These are phyloP conservation scores for Marasmius fiardii DNA, from an alignment of 1,284 basidiomycete species.

Conservation along the genomic window DNA sequence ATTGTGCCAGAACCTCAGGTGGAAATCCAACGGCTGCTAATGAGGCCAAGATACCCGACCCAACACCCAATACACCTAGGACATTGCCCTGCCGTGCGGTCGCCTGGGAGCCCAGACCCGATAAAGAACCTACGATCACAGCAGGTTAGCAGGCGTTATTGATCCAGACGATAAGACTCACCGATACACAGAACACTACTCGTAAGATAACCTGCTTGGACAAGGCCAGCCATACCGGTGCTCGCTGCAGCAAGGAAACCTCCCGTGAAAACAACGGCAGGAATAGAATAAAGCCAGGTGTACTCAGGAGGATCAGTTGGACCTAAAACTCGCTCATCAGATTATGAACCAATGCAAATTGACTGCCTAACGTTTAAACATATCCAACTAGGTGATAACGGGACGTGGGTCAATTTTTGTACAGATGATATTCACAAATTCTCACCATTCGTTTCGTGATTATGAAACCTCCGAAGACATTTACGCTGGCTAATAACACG, in stretches of 20 bases:
- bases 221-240: conserved; percentile 80
- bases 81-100: conserved; percentile 81
- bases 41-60: conserved; percentile 76
- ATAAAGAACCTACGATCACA: conserved; percentile 57
- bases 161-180: conserved; percentile 25
- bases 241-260: conserved; percentile 78
- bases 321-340: conserved; percentile 33
- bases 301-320: conserved; percentile 84
- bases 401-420: background rate
- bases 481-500: conserved; percentile 79
- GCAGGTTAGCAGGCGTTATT: conserved; percentile 2
- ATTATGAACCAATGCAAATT: background rate
- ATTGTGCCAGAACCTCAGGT: conserved; percentile 69
- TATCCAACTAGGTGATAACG: conserved; percentile 46
- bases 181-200: conserved; percentile 83
- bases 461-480: conserved; percentile 82
- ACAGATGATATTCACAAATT: conserved; percentile 11
- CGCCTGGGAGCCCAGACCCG: conserved; percentile 68
- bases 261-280: conserved; percentile 75
- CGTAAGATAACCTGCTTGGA: conserved; percentile 80
- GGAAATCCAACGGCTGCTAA: conserved; percentile 80
- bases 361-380: conserved; percentile 71
- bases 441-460: conserved; percentile 76
- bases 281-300: conserved; percentile 75
- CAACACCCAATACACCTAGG: conserved; percentile 81